Evolutionary conservation across 2,329 filamentous ascomycete genomes (phyloP), one percentile per base, ranked within the genome.

Genomic region (Ophiocordyceps sinensis): DNA sequence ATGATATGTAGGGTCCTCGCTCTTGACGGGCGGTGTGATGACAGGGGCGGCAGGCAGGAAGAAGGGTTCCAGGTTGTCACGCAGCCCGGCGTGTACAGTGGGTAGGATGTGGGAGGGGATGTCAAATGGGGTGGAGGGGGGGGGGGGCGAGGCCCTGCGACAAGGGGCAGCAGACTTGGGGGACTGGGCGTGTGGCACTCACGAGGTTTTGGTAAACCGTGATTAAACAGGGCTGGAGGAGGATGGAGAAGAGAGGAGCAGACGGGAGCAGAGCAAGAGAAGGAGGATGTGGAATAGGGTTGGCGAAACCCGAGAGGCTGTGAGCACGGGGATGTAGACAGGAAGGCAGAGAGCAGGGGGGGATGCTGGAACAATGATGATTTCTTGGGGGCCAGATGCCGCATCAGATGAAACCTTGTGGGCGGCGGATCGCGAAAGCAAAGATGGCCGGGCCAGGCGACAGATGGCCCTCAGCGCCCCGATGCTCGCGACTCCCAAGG

Each of bases 401-500:
- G n/a, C n/a, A n/a, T n/a, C n/a, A n/a, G n/a, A n/a, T 10, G 32
- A n/a, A 14, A 15, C 32, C 5, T 12, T 15, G 32, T 14, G 32
- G n/a, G 32, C 9, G 32, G 14, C n/a, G n/a, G 32, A 35, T 35
- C 32, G 32, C 32, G 32, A 35, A 35, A 35, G 32, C 32, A 15
- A 35, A 14, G 32, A 17, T 12, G 17, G 17, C 32, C 10, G 10
- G 32, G 32, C n/a, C 8, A 35, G 9, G 12, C 32, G 32, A 15
- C 38, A 55, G 54, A 59, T 60, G 44, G 41, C 48, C 41, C 55
- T 51, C 46, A 58, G 58, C 59, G 57, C 52, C 47, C 50, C 59
- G 58, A 61, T 61, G 50, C 46, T 47, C 49, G 57, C 41, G 47
- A 37, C 44, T 36, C 28, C 46, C 47, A 51, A 49, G 50, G 48